Conservation (phyloP, 306 rosid species). For the Cajanus cajan region DNA sequence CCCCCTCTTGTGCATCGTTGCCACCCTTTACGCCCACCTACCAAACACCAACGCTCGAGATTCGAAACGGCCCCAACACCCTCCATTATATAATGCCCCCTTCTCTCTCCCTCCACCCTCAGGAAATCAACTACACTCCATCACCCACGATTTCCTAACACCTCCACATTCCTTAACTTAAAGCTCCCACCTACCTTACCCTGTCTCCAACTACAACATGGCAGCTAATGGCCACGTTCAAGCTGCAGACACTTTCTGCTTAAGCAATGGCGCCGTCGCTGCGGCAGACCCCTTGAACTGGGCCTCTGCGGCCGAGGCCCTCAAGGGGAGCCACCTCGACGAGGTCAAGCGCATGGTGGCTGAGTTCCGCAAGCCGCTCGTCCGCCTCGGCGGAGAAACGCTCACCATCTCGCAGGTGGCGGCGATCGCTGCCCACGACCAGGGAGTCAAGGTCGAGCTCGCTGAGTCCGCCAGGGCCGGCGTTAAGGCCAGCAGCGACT, state of each 20-base stretch:
- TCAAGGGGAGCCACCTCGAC: slow-evolving; percentile 72
- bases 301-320: slow-evolving; percentile 58
- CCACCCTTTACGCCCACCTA: slow-evolving; percentile 62
- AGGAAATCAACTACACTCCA: slow-evolving; percentile 14
- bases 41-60: slow-evolving; percentile 36
- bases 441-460: slow-evolving; percentile 55
- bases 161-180: background rate
- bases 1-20: slow-evolving; percentile 45
- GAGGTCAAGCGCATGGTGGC: slow-evolving; percentile 94
- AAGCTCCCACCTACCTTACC: background rate
- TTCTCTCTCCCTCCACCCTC: slow-evolving; percentile 7
- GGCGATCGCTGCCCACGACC: slow-evolving; percentile 52
- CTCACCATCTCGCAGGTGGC: slow-evolving; percentile 85
- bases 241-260: slow-evolving; percentile 27
- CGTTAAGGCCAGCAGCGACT: slow-evolving; percentile 89
- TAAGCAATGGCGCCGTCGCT: background rate
- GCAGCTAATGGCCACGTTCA: no score
- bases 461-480: slow-evolving; percentile 65
- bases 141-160: slow-evolving; percentile 3
- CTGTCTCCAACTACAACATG: no score
- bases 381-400: slow-evolving; percentile 63
- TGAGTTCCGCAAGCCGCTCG: slow-evolving; percentile 62
- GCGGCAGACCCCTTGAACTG: slow-evolving; percentile 66
- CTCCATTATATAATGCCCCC: slow-evolving; percentile 28
- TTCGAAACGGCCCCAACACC: background rate